Conservation (phyloP, 148 eudicot genomes). For the Rhododendron simsii region DNA sequence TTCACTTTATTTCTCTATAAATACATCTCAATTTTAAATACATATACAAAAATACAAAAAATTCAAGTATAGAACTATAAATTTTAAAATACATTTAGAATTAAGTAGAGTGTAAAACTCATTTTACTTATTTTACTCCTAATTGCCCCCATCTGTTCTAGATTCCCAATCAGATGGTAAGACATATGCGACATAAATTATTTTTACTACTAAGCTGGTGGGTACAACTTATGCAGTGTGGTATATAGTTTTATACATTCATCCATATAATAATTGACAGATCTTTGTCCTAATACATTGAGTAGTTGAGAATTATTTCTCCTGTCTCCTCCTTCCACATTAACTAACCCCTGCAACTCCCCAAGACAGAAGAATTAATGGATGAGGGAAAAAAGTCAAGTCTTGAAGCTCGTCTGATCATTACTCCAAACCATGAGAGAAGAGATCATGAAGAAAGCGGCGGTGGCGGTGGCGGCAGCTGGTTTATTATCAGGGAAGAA, state of each 20-base stretch:
- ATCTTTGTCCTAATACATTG: neutral
- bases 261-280: neutral
- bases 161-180: neutral
- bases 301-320: neutral
- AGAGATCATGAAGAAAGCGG: neutral
- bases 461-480: neutral
- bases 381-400: neutral
- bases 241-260: neutral
- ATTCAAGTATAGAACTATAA: too few species aligned
- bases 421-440: neutral
- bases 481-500: neutral
- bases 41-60: too few species aligned
- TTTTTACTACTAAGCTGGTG: neutral
- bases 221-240: neutral
- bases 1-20: too few species aligned
- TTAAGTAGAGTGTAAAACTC: too few species aligned
- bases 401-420: neutral
- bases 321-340: neutral
- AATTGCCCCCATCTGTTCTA: neutral
- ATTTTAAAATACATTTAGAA: too few species aligned
- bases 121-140: neutral
- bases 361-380: neutral
- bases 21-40: too few species aligned
- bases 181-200: neutral
- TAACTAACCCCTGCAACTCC: neutral